A percentile compares a stretch with the other conserved stretches of the same genome.
These are phyloP conservation scores for Aspergillus sp. DNA, from an alignment of 2,329 filamentous ascomycete genomes.

Conservation along the genomic window DNA sequence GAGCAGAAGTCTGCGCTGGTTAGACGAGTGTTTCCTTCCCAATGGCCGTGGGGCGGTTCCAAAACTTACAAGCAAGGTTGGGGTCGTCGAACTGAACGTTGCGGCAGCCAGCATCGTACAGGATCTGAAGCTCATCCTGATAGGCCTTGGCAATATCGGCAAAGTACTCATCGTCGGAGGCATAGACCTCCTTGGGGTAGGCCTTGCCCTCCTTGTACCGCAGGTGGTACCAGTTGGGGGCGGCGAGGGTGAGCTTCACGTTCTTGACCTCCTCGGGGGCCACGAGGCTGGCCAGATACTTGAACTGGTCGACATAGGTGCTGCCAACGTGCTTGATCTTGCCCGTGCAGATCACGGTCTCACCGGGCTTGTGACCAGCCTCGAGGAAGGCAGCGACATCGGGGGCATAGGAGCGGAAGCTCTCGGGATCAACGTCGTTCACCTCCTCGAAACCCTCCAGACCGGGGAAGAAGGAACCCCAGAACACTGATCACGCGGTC, in stretches of 20 bases:
- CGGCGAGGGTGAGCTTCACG: conserved; percentile 67
- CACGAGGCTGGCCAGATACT: conserved; percentile 59
- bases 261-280: conserved; percentile 62
- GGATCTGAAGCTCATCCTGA: conserved; percentile 59
- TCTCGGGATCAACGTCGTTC: conserved; percentile 46
- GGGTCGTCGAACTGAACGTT: conserved; percentile 70
- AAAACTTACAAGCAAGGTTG: conserved; percentile 61
- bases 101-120: conserved; percentile 62
- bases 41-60: conserved; percentile 19
- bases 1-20: conserved; percentile 66
- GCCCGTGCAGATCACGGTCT: conserved; percentile 56
- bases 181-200: conserved; percentile 57
- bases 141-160: conserved; percentile 65
- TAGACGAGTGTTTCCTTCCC: not conserved
- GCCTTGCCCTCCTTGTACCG: conserved; percentile 57
- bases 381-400: conserved; percentile 64
- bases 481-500: conserved; percentile 47
- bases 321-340: conserved; percentile 60
- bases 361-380: conserved; percentile 55
- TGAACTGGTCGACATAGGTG: conserved; percentile 58
- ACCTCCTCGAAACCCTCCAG: conserved; percentile 57
- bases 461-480: conserved; percentile 56
- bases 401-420: conserved; percentile 60
- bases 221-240: conserved; percentile 69
- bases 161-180: conserved; percentile 62